Percentiles rank a stretch among this genome's conserved stretches.
phyloP scores from a whole-genome alignment of 805 yeast genomes.

The Yarrowia porcina region DNA sequence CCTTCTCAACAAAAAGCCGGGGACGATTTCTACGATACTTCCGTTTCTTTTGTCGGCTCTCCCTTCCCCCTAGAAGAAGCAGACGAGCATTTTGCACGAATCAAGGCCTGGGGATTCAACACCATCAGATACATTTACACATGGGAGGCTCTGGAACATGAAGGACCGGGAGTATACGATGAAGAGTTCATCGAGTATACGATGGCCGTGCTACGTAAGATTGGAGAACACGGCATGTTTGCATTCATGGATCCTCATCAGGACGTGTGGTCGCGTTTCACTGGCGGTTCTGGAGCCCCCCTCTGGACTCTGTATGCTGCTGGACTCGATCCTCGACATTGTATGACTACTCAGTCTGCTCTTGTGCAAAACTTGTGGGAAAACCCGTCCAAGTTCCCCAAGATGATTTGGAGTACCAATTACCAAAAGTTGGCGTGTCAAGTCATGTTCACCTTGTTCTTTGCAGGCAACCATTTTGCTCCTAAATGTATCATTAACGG shows the following conservation, averaged over 20 bases:
- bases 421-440: constrained; percentile 68
- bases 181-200: constrained; percentile 71
- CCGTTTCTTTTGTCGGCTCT: constrained; percentile 75
- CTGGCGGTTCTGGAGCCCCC: constrained; percentile 94
- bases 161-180: constrained; percentile 82
- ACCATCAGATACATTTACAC: constrained; percentile 71
- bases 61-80: constrained; percentile 80
- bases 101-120: constrained; percentile 80
- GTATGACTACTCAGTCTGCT: constrained; percentile 70
- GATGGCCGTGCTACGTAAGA: constrained; percentile 54
- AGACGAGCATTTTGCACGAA: constrained; percentile 59
- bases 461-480: constrained; percentile 70
- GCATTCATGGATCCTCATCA: constrained; percentile 88
- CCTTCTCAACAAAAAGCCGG: constrained; percentile 35
- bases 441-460: constrained; percentile 86
- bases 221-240: constrained; percentile 61
- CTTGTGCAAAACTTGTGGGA: constrained; percentile 57
- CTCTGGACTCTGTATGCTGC: constrained; percentile 89
- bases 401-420: constrained; percentile 92
- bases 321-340: constrained; percentile 73
- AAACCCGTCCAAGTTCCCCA: constrained; percentile 53
- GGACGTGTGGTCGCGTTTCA: constrained; percentile 86
- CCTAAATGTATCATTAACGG: constrained; percentile 72
- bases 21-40: constrained; percentile 60
- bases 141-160: constrained; percentile 92